phyloP scores from a whole-genome alignment of 2,329 filamentous ascomycete genomes.

The Volutella citrinella region DNA sequence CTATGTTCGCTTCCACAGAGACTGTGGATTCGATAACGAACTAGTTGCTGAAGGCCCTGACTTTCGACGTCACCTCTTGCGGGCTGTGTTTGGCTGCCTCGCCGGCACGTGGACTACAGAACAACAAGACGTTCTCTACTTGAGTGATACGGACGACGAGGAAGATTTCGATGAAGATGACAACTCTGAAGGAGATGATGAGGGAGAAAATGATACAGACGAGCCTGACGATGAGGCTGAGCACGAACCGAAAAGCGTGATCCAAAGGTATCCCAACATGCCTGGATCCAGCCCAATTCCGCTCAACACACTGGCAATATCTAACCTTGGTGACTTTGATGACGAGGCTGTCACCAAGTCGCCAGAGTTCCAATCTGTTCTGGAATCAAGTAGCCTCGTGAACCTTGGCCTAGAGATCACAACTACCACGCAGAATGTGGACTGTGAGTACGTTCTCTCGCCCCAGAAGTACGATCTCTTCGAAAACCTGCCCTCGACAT shows the following conservation, averaged over 20 bases:
- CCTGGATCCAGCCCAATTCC: too few relatives aligned
- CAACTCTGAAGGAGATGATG: too few relatives aligned
- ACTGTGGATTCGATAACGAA: too few relatives aligned
- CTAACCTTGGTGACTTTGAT: slow-evolving; percentile 13
- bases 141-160: slow-evolving; percentile 3
- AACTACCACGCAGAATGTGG: not conserved
- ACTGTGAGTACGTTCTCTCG: not conserved
- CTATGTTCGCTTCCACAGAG: too few relatives aligned
- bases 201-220: not conserved
- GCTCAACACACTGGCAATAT: slow-evolving; percentile 9
- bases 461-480: slow-evolving; percentile 19
- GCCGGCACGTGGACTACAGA: slow-evolving; percentile 12
- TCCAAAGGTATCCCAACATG: too few relatives aligned
- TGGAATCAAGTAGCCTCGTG: not conserved
- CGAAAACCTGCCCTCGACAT: slow-evolving; percentile 14
- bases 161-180: not conserved
- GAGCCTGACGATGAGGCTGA: not conserved
- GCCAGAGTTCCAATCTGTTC: slow-evolving; percentile 6
- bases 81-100: slow-evolving; percentile 15
- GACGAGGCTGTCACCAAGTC: not conserved
- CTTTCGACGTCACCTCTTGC: slow-evolving; percentile 11
- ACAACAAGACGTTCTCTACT: slow-evolving; percentile 5
- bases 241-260: too few relatives aligned
- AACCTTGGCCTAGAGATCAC: slow-evolving; percentile 9
- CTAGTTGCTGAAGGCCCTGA: too few relatives aligned